These are phyloP conservation scores for Nematocida sp. DNA, from an alignment of 371 early-diverging fungal species.

Conservation along the genomic window DNA sequence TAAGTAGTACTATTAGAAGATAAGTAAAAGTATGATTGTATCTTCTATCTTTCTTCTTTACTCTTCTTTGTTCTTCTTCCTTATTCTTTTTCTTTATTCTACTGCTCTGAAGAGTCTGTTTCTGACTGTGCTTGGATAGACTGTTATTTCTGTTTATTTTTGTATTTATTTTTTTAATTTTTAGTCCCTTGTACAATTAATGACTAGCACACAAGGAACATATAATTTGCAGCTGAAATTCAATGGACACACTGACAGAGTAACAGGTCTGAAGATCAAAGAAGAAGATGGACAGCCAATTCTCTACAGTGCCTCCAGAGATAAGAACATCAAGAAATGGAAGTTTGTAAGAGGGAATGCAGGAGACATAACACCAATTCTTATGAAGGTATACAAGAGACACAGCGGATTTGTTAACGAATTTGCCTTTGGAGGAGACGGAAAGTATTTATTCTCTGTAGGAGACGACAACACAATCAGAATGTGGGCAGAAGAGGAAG, in stretches of 20 bases:
- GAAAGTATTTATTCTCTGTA: constrained; percentile 55
- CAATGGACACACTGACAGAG: constrained; percentile 47
- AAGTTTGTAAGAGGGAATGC: constrained; percentile 35
- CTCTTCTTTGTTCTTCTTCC: no score
- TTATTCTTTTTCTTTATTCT: no score
- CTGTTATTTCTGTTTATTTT: not conserved
- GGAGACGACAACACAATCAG: constrained; percentile 53
- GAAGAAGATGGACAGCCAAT: constrained; percentile 10
- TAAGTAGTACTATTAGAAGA: no score
- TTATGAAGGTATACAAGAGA: constrained; percentile 44
- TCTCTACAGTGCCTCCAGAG: constrained; percentile 56
- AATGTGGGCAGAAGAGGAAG: constrained; percentile 40
- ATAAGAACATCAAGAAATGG: constrained; percentile 56
- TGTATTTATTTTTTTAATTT: constrained; percentile 58
- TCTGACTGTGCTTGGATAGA: not conserved
- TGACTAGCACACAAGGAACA: constrained; percentile 47
- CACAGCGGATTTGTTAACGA: constrained; percentile 54
- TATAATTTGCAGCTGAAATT: constrained; percentile 49
- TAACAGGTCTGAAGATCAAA: constrained; percentile 55
- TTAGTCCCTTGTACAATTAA: constrained; percentile 59
- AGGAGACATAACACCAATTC: constrained; percentile 37
- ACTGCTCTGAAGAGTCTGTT: not conserved
- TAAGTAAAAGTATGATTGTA: no score
- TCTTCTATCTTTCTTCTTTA: no score
- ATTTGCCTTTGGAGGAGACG: constrained; percentile 24